These are phyloP conservation scores for Neocatenulostroma microsporum DNA, from an alignment of 2,329 filamentous ascomycete species.

Conservation along the genomic window DNA sequence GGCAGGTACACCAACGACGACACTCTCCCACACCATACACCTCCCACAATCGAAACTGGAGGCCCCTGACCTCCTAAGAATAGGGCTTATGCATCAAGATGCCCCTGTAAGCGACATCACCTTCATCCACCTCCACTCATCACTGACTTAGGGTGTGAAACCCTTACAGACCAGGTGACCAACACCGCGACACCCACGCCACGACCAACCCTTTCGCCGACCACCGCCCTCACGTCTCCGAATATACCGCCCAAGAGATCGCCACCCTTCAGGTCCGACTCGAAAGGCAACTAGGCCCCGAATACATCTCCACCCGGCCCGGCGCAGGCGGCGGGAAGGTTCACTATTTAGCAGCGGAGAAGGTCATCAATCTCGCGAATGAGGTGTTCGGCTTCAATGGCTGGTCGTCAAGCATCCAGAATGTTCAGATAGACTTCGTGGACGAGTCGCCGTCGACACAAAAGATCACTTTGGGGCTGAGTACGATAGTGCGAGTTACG, in stretches of 20 bases:
- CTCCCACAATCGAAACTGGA: too few species aligned
- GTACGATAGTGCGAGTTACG: constrained; percentile 83
- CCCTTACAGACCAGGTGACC: constrained; percentile 32
- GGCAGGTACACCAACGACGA: too few species aligned
- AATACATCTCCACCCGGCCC: constrained; percentile 82
- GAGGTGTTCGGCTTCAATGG: constrained; percentile 96
- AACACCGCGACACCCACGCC: constrained; percentile 31
- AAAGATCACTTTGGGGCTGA: constrained; percentile 76
- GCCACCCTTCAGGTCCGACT: constrained; percentile 78
- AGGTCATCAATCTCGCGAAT: constrained; percentile 90
- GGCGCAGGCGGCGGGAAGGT: constrained; percentile 80
- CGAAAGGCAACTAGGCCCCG: constrained; percentile 88
- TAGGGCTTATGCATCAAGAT: constrained; percentile 19
- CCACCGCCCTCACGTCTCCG: constrained; percentile 56
- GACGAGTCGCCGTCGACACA: constrained; percentile 73
- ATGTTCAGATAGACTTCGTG: constrained; percentile 90
- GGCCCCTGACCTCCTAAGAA: too few species aligned
- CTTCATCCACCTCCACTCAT: not conserved
- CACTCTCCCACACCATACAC: too few species aligned
- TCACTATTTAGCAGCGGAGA: constrained; percentile 92
- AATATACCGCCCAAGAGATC: constrained; percentile 85
- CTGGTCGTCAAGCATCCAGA: constrained; percentile 93
- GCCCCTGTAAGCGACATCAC: constrained; percentile 26
- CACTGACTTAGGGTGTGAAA: too few species aligned
- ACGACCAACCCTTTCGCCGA: constrained; percentile 75